Percentiles rank a stretch among this genome's conserved stretches.
These are phyloP conservation scores for Phytophthora macrochlamydospora DNA, from an alignment of 352 stramenopile genomes.

Conservation along the genomic window DNA sequence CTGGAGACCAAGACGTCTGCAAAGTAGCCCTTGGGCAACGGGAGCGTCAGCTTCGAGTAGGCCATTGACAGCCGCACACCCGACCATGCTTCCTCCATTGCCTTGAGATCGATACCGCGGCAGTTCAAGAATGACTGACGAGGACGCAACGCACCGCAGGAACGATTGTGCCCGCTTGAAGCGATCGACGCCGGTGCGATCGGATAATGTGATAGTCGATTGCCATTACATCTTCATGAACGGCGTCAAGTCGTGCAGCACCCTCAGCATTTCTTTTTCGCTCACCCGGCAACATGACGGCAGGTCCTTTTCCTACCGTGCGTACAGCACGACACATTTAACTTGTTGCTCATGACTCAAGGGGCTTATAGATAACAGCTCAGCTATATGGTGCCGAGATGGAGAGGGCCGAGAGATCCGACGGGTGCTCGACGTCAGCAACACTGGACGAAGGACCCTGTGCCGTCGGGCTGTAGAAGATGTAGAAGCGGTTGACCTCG, in stretches of 20 bases:
- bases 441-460: not conserved
- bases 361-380: too few species aligned
- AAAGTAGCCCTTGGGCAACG: constrained; percentile 22
- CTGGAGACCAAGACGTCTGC: constrained; percentile 8
- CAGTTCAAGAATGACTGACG: constrained; percentile 6
- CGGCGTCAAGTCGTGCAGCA: not conserved
- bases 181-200: not conserved
- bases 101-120: not conserved
- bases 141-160: constrained; percentile 2
- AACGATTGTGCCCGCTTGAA: not conserved
- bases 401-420: not conserved
- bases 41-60: constrained; percentile 12
- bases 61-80: constrained; percentile 1
- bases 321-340: not conserved
- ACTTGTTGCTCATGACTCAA: not conserved
- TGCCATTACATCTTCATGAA: too few species aligned
- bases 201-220: not conserved
- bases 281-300: not conserved
- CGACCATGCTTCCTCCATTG: constrained; percentile 18
- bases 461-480: constrained; percentile 22
- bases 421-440: not conserved
- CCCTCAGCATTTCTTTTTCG: constrained; percentile 3
- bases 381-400: not conserved
- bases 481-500: constrained; percentile 13
- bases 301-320: not conserved